These are phyloP conservation scores for Trichosporon ovoides DNA, from an alignment of 1,284 basidiomycete species.

Conservation along the genomic window DNA sequence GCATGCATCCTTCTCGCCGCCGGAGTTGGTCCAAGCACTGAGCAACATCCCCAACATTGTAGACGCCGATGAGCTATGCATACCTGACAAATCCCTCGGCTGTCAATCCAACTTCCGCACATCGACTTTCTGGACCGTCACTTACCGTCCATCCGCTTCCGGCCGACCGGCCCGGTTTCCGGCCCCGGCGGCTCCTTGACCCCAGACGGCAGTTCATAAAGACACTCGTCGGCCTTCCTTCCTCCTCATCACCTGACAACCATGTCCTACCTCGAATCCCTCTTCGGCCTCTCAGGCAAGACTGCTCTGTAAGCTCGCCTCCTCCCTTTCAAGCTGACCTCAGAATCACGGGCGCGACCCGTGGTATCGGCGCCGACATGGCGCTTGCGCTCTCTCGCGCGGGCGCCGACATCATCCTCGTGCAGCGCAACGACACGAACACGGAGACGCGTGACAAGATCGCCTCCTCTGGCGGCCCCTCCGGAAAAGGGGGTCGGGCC, in stretches of 20 bases:
- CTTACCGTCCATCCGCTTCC: neutral
- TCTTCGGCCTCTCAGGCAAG: slow-evolving; percentile 51
- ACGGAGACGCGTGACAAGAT: slow-evolving; percentile 58
- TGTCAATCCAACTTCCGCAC: no score
- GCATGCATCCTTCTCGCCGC: no score
- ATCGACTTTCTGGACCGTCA: no score
- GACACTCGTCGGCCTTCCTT: neutral
- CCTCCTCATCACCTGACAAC: slow-evolving; percentile 3
- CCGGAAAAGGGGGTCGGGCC: slow-evolving; percentile 7
- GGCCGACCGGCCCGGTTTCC: neutral
- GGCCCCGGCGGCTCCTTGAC: neutral
- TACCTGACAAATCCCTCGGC: no score
- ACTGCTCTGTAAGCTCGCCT: slow-evolving; percentile 48
- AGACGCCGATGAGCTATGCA: no score
- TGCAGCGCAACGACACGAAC: slow-evolving; percentile 60
- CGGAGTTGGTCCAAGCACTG: no score
- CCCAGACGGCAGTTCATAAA: neutral
- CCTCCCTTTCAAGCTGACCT: neutral
- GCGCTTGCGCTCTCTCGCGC: slow-evolving; percentile 53
- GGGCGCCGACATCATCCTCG: slow-evolving; percentile 75
- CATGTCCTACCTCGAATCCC: slow-evolving; percentile 40
- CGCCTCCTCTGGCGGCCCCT: slow-evolving; percentile 48
- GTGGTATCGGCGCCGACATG: slow-evolving; percentile 46
- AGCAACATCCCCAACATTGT: no score
- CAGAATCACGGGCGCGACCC: slow-evolving; percentile 47